These are phyloP conservation scores for Fusarium irregulare DNA, from an alignment of 2,329 filamentous ascomycete species.

Conservation along the genomic window DNA sequence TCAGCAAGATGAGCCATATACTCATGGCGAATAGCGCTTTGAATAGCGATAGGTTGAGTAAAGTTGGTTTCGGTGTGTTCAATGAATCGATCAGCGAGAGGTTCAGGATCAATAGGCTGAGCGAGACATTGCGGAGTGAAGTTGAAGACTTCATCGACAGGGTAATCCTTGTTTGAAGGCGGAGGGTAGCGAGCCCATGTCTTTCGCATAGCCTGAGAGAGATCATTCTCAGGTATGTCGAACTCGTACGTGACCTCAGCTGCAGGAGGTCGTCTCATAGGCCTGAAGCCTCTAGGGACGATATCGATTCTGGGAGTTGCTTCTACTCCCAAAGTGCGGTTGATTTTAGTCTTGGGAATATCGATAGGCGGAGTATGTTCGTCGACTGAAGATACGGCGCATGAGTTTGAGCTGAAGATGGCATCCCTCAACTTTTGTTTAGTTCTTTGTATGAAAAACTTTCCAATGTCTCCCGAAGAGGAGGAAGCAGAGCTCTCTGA, in stretches of 20 bases:
- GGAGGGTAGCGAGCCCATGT: slow-evolving; percentile 23
- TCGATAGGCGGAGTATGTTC: slow-evolving; percentile 25
- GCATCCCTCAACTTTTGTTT: neutral
- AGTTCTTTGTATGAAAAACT: slow-evolving; percentile 4
- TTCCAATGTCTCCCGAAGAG: neutral
- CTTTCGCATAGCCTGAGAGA: neutral
- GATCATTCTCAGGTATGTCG: neutral
- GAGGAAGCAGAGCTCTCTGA: neutral
- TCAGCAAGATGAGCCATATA: slow-evolving; percentile 1
- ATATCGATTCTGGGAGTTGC: neutral
- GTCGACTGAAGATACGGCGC: slow-evolving; percentile 22
- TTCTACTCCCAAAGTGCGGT: neutral
- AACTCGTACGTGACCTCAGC: neutral
- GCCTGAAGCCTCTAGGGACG: neutral
- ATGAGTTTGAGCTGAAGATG: slow-evolving; percentile 11
- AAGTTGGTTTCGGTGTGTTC: slow-evolving; percentile 12
- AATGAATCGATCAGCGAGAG: neutral
- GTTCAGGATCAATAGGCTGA: slow-evolving; percentile 10
- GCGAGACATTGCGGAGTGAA: slow-evolving; percentile 5
- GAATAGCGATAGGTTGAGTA: slow-evolving; percentile 11
- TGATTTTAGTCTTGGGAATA: neutral
- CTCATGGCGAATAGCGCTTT: slow-evolving; percentile 8
- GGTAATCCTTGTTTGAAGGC: slow-evolving; percentile 22
- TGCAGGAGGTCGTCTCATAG: neutral
- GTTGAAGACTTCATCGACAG: neutral